phyloP scores from a whole-genome alignment of 2,329 filamentous ascomycete species.

The Fusarium pseudocircinatum region DNA sequence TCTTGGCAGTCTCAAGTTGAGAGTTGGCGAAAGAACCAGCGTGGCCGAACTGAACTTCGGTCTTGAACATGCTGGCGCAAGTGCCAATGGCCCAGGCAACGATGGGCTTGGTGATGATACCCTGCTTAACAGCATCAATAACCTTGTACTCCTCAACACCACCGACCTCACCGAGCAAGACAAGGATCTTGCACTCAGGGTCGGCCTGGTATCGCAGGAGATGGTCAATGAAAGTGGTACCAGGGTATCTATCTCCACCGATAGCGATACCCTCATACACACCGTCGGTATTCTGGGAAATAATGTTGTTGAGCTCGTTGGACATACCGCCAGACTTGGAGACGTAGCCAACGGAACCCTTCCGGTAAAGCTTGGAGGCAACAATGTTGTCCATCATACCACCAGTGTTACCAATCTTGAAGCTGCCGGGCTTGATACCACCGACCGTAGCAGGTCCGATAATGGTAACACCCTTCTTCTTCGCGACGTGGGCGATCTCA shows the following conservation, averaged over 20 bases:
- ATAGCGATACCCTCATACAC: slow-evolving; percentile 99
- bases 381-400: slow-evolving; percentile 99
- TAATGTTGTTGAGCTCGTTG: slow-evolving; percentile 99
- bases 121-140: slow-evolving; percentile 95
- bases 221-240: slow-evolving; percentile 99
- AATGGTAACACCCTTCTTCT: slow-evolving; percentile 99
- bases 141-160: slow-evolving; percentile 99
- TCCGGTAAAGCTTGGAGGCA: slow-evolving; percentile 99
- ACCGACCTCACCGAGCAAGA: slow-evolving; percentile 97
- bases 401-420: slow-evolving; percentile 99
- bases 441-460: slow-evolving; percentile 98
- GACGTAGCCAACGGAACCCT: slow-evolving; percentile 98
- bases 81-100: slow-evolving; percentile 99
- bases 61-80: slow-evolving; percentile 99
- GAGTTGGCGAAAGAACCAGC: slow-evolving; percentile 99
- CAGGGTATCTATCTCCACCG: slow-evolving; percentile 98
- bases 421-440: slow-evolving; percentile 98
- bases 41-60: slow-evolving; percentile 99
- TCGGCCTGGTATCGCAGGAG: slow-evolving; percentile 96
- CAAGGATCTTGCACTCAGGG: slow-evolving; percentile 95
- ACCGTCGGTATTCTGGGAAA: slow-evolving; percentile 94
- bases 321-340: slow-evolving; percentile 99
- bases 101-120: slow-evolving; percentile 96
- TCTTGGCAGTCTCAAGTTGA: slow-evolving; percentile 94
- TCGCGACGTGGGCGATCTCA: slow-evolving; percentile 95